Evolutionary conservation across 1,139 yeast species (phyloP).

Genomic region (Candida neerlandica): DNA sequence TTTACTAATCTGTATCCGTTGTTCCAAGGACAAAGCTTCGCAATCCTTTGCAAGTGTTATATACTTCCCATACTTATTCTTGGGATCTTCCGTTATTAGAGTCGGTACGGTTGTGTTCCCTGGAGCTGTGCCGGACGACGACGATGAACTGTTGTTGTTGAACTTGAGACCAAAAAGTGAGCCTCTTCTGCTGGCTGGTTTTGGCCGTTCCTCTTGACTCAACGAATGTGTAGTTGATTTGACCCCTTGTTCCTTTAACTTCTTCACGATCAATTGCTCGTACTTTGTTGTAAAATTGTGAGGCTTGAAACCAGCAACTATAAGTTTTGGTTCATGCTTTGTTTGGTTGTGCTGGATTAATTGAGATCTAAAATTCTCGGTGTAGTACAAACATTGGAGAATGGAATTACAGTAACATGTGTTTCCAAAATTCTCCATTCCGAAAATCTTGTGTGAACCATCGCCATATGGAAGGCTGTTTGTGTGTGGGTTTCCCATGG

Average conservation of each 20-base stretch:
- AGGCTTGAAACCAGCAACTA: conserved; percentile 45
- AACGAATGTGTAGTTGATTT: not conserved
- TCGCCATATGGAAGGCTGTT: conserved; percentile 43
- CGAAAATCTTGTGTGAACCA: conserved; percentile 76
- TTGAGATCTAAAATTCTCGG: conserved; percentile 65
- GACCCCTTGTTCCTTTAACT: conserved; percentile 37
- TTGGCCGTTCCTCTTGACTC: conserved; percentile 28
- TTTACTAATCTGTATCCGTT: conserved; percentile 33
- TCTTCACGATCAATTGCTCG: conserved; percentile 42
- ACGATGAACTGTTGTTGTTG: conserved; percentile 17
- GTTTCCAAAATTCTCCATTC: conserved; percentile 94
- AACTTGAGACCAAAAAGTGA: conserved; percentile 47
- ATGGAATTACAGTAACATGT: conserved; percentile 95
- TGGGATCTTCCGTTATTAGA: conserved; percentile 20
- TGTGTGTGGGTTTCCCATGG: not conserved
- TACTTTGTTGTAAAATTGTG: conserved; percentile 51
- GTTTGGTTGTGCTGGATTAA: conserved; percentile 41
- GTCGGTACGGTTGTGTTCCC: conserved; percentile 15
- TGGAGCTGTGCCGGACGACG: not conserved
- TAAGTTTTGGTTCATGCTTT: conserved; percentile 40
- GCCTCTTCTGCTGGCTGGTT: conserved; percentile 33
- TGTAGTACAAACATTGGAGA: conserved; percentile 80
- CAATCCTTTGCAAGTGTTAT: conserved; percentile 36
- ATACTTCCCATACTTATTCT: conserved; percentile 23
- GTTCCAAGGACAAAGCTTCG: conserved; percentile 39